phyloP scores from a whole-genome alignment of 768 basidiomycete species.

The Pisolithus marmoratus region DNA sequence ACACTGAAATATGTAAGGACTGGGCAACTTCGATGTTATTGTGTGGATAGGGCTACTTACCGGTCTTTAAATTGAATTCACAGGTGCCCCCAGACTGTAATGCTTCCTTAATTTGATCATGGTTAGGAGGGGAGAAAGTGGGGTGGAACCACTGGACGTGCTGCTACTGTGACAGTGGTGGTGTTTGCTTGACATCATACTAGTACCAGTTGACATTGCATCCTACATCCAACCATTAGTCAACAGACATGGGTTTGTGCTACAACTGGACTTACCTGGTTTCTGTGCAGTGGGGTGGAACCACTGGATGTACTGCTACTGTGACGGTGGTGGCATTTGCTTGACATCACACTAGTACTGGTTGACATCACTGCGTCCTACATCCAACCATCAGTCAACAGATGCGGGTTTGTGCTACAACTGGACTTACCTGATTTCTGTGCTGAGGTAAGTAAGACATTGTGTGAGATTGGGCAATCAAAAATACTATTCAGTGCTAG shows the following conservation, averaged over 20 bases:
- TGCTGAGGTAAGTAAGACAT: background rate
- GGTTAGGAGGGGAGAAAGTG: background rate
- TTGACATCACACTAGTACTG: background rate
- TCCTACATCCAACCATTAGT: background rate
- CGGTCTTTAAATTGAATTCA: background rate
- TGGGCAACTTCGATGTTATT: background rate
- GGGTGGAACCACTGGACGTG: background rate
- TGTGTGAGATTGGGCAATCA: background rate
- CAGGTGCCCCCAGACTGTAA: background rate
- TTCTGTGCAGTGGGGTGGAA: background rate
- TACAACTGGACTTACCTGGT: background rate
- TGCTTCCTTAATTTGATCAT: background rate
- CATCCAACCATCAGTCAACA: background rate
- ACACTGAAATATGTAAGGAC: background rate
- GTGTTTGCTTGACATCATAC: background rate
- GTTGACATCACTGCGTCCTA: too few species aligned
- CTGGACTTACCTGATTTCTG: background rate
- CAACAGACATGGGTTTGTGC: too few species aligned
- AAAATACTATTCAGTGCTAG: background rate
- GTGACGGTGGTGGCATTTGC: background rate
- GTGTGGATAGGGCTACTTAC: background rate
- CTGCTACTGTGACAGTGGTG: slow-evolving; percentile 1
- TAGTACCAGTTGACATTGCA: too few species aligned
- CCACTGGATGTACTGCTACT: background rate
- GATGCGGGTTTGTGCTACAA: background rate